These are phyloP conservation scores for Xanthoconium stramineum DNA, from an alignment of 768 basidiomycete genomes.

Conservation along the genomic window DNA sequence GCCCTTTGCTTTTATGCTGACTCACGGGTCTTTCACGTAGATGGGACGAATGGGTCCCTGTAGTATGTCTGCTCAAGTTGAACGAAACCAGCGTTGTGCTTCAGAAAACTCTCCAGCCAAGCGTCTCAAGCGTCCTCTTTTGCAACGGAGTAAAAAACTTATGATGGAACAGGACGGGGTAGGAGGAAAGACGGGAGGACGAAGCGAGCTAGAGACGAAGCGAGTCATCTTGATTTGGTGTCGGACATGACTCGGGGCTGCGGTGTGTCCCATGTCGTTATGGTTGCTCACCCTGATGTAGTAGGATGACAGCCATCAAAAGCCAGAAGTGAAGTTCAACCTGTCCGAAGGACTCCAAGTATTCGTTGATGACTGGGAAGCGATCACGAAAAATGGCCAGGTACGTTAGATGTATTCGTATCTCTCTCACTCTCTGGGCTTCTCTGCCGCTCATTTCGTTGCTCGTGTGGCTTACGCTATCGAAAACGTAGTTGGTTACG, in stretches of 20 bases:
- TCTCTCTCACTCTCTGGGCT: background rate
- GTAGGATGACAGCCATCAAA: slow-evolving; percentile 72
- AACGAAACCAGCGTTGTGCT: slow-evolving; percentile 76
- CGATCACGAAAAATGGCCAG: slow-evolving; percentile 76
- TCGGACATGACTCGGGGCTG: background rate
- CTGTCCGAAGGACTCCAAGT: slow-evolving; percentile 88
- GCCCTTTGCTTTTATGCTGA: background rate
- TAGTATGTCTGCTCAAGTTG: slow-evolving; percentile 73
- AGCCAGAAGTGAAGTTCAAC: slow-evolving; percentile 36
- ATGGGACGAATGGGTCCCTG: slow-evolving; percentile 66
- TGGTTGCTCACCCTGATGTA: slow-evolving; percentile 1
- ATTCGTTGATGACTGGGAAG: slow-evolving; percentile 96
- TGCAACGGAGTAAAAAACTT: slow-evolving; percentile 21
- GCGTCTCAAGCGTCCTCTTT: slow-evolving; percentile 41
- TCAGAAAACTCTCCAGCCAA: slow-evolving; percentile 64
- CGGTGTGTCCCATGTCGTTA: background rate
- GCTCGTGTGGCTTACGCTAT: too few relatives aligned
- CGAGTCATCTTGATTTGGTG: too few relatives aligned
- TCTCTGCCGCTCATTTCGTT: too few relatives aligned
- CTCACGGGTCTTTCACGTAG: too few relatives aligned
- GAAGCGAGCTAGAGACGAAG: slow-evolving; percentile 51
- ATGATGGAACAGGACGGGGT: slow-evolving; percentile 24
- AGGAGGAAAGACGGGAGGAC: slow-evolving; percentile 62
- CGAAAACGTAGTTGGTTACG: slow-evolving; percentile 63
- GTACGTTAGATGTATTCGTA: background rate